Evolutionary conservation across 2,329 filamentous ascomycete species (phyloP).

Genomic region (Neofusicoccum cordaticola): DNA sequence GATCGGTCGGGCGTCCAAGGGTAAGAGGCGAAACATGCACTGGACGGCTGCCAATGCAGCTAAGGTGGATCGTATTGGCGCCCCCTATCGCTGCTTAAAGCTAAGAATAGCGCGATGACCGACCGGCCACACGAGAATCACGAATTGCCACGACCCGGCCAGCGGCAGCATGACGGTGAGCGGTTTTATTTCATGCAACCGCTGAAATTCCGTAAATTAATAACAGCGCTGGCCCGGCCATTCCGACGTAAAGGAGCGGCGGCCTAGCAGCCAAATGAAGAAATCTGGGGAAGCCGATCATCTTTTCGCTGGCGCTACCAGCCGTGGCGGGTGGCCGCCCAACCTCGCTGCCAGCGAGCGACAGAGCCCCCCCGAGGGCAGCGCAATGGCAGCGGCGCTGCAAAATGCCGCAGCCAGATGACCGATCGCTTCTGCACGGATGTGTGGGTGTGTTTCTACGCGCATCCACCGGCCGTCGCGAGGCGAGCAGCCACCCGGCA

Average conservation of each 20-base stretch:
- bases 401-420: slow-evolving; percentile 5
- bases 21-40: slow-evolving; percentile 11
- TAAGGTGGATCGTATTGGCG: slow-evolving; percentile 9
- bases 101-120: slow-evolving; percentile 7
- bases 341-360: neutral
- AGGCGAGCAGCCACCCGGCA: neutral
- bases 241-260: neutral
- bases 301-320: neutral
- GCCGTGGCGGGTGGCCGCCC: neutral
- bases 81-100: slow-evolving; percentile 15
- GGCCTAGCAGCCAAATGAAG: neutral
- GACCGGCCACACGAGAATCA: slow-evolving; percentile 12
- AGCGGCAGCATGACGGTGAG: neutral
- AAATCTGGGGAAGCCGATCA: slow-evolving; percentile 14
- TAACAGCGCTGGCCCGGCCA: neutral
- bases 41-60: slow-evolving; percentile 11
- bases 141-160: slow-evolving; percentile 3
- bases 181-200: slow-evolving; percentile 8
- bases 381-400: neutral
- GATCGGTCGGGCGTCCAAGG: slow-evolving; percentile 12
- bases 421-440: neutral
- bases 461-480: neutral
- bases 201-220: slow-evolving; percentile 1
- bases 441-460: slow-evolving; percentile 1
- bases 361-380: neutral